Conservation (phyloP, 805 yeast species). For the Naumovozyma baii region DNA sequence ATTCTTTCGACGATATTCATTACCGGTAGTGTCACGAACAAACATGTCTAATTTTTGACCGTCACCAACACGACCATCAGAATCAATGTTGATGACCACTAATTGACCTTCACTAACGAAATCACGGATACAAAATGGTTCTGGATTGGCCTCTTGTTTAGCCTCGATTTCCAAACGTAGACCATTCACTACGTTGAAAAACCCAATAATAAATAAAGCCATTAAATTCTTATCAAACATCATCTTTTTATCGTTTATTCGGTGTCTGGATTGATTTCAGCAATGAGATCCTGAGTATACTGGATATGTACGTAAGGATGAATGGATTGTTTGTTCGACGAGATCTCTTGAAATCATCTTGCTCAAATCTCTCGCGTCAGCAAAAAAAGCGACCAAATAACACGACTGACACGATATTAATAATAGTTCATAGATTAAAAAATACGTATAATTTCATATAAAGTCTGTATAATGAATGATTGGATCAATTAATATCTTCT, state of each 20-base stretch:
- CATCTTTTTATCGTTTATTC: background rate
- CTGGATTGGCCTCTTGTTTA: conserved; percentile 28
- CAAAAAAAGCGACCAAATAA: background rate
- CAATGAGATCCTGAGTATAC: no score
- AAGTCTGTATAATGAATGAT: no score
- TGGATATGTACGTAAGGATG: no score
- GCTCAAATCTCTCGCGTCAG: background rate
- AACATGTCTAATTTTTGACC: conserved; percentile 69
- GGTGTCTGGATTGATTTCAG: no score
- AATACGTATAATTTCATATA: no score
- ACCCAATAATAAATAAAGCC: conserved; percentile 12
- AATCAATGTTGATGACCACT: conserved; percentile 73
- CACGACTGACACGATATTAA: background rate
- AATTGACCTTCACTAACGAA: conserved; percentile 76
- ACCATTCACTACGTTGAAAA: conserved; percentile 19
- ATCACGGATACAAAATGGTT: conserved; percentile 83
- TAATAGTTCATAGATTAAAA: no score
- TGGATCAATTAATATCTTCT: background rate
- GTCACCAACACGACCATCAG: conserved; percentile 72
- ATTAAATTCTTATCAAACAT: background rate
- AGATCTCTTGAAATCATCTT: background rate
- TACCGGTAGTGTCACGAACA: conserved; percentile 72
- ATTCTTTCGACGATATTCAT: conserved; percentile 70
- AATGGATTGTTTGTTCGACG: no score
- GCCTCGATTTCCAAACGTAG: conserved; percentile 49